Evolutionary conservation across 805 yeast species (phyloP).

Genomic region (Metschnikowia kunwiensis): DNA sequence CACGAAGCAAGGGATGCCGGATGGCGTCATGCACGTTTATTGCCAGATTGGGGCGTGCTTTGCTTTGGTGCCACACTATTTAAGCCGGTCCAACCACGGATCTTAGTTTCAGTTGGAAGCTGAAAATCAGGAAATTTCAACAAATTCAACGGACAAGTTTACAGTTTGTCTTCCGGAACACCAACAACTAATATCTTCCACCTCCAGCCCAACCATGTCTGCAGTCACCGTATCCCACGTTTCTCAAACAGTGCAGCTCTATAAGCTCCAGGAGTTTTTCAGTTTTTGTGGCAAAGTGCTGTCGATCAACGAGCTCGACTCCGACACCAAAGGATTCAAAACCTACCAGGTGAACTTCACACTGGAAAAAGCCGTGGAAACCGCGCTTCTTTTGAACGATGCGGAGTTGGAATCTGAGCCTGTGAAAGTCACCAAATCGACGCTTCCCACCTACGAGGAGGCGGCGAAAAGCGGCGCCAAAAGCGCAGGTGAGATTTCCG

Average conservation of each 20-base stretch:
- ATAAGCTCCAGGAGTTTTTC: constrained; percentile 63
- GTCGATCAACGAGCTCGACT: constrained; percentile 30
- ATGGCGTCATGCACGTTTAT: constrained; percentile 8
- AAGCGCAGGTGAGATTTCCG: constrained; percentile 9
- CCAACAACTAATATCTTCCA: background rate
- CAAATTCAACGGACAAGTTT: too few relatives aligned
- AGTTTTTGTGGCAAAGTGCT: constrained; percentile 64
- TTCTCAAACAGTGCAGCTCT: constrained; percentile 46
- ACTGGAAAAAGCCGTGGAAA: constrained; percentile 58
- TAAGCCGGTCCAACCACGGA: too few relatives aligned
- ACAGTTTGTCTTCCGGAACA: too few relatives aligned
- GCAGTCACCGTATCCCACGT: constrained; percentile 56
- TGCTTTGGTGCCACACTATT: constrained; percentile 1
- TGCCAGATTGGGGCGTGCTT: constrained; percentile 1
- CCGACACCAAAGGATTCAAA: constrained; percentile 28
- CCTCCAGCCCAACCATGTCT: constrained; percentile 22
- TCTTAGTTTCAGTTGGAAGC: too few relatives aligned
- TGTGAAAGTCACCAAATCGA: constrained; percentile 41
- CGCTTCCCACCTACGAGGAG: constrained; percentile 20
- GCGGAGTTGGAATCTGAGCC: constrained; percentile 65
- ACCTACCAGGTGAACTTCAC: constrained; percentile 52
- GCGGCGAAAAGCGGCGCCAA: constrained; percentile 8
- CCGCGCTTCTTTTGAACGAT: constrained; percentile 68
- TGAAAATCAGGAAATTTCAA: too few relatives aligned
- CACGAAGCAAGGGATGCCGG: constrained; percentile 1